Conservation (phyloP, 2,329 filamentous ascomycete genomes). For the Penicillium sp. region DNA sequence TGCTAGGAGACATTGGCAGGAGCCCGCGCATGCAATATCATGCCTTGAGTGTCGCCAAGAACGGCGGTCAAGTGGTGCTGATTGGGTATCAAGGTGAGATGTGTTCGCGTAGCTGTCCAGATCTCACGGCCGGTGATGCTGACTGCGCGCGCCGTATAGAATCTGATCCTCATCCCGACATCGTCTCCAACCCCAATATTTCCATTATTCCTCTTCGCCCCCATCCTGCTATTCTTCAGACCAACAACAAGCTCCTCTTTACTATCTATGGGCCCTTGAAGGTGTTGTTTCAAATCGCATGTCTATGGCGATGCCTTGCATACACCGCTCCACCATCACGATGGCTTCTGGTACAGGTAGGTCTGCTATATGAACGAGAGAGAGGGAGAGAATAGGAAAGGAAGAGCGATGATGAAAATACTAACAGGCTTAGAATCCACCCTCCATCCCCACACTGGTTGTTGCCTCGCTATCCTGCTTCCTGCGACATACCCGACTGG, state of each 20-base stretch:
- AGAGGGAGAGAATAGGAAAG: neutral
- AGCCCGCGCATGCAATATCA: conserved; percentile 99
- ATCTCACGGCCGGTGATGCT: neutral
- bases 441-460: conserved; percentile 85
- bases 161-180: conserved; percentile 74
- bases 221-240: conserved; percentile 64
- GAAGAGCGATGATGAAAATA: too few relatives aligned
- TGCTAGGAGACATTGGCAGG: conserved; percentile 90
- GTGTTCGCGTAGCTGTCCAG: neutral
- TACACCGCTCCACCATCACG: conserved; percentile 70
- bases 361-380: conserved; percentile 13
- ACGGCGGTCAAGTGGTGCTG: conserved; percentile 75
- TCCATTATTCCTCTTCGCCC: conserved; percentile 66
- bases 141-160: conserved; percentile 55
- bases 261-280: conserved; percentile 76
- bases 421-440: conserved; percentile 67
- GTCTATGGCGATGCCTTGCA: conserved; percentile 67
- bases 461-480: conserved; percentile 70
- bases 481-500: conserved; percentile 73
- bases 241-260: conserved; percentile 70
- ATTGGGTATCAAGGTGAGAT: conserved; percentile 77
- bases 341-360: conserved; percentile 81
- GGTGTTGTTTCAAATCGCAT: conserved; percentile 75
- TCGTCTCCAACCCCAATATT: conserved; percentile 67
- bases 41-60: conserved; percentile 82